These are phyloP conservation scores for Asterella californica DNA, from an alignment of 225 moss, liverwort and hornwort species.

Conservation along the genomic window DNA sequence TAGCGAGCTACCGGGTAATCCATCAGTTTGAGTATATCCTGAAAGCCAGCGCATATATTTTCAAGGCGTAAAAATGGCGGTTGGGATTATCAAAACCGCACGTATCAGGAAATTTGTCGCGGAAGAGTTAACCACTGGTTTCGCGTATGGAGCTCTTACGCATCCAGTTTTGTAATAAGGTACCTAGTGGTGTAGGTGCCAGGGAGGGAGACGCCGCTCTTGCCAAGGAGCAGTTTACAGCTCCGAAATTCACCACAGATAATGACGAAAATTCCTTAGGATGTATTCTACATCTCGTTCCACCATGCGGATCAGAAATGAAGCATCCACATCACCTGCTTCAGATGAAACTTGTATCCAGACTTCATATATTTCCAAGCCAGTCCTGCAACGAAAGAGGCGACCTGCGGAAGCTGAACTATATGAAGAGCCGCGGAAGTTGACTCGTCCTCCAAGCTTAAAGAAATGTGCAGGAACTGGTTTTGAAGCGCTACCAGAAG, in stretches of 20 bases:
- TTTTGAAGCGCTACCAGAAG: conserved; percentile 37
- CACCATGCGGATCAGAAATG: conserved; percentile 34
- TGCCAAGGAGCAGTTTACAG: background rate
- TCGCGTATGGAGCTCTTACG: background rate
- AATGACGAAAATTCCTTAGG: conserved; percentile 39
- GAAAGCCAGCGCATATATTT: background rate
- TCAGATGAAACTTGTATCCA: conserved; percentile 7
- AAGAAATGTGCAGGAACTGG: conserved; percentile 17
- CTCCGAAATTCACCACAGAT: conserved; percentile 25
- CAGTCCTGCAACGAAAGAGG: conserved; percentile 26
- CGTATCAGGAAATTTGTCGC: conserved; percentile 6
- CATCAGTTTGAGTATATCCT: background rate
- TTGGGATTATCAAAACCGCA: background rate
- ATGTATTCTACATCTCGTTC: conserved; percentile 22
- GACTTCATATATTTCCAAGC: conserved; percentile 5
- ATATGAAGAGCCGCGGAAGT: conserved; percentile 15
- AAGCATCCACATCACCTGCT: conserved; percentile 14
- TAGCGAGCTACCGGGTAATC: background rate
- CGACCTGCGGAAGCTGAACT: conserved; percentile 4
- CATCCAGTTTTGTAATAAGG: conserved; percentile 3
- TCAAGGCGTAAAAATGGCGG: conserved; percentile 8
- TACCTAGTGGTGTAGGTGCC: conserved; percentile 12
- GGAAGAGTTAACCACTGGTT: background rate
- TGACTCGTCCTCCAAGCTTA: conserved; percentile 12
- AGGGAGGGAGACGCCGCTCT: background rate